A percentile compares a stretch with the other conserved stretches of the same genome.
These are phyloP conservation scores for Millerozyma miso DNA, from an alignment of 805 yeast species.

Conservation along the genomic window DNA sequence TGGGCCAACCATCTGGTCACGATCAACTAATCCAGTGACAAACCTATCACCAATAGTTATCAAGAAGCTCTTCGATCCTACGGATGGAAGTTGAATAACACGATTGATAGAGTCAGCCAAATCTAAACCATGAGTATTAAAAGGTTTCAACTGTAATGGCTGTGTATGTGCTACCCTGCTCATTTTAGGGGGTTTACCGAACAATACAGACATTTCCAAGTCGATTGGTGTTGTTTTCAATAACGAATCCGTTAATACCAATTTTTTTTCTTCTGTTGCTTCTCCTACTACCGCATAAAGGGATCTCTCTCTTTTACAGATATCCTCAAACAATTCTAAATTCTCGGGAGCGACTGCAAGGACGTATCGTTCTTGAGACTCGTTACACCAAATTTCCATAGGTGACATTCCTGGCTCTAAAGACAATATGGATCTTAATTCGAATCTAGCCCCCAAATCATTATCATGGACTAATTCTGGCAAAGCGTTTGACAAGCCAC, in stretches of 20 bases:
- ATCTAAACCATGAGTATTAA: slow-evolving; percentile 27
- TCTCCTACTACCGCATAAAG: slow-evolving; percentile 94
- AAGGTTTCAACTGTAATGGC: slow-evolving; percentile 47
- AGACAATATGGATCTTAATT: slow-evolving; percentile 82
- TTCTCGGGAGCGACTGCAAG: slow-evolving; percentile 84
- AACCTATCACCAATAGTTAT: slow-evolving; percentile 98
- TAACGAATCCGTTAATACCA: slow-evolving; percentile 74
- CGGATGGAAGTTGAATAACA: slow-evolving; percentile 86
- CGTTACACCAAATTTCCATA: slow-evolving; percentile 99
- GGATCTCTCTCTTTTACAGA: slow-evolving; percentile 94
- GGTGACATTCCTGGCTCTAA: slow-evolving; percentile 99
- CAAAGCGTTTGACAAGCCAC: slow-evolving; percentile 94
- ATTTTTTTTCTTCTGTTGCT: slow-evolving; percentile 83
- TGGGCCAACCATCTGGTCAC: slow-evolving; percentile 99
- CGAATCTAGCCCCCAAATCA: slow-evolving; percentile 89
- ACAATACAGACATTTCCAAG: slow-evolving; percentile 88
- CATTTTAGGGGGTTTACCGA: slow-evolving; percentile 97
- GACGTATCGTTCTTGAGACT: slow-evolving; percentile 97
- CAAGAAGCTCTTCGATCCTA: slow-evolving; percentile 90
- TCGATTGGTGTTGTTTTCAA: slow-evolving; percentile 87
- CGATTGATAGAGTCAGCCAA: slow-evolving; percentile 69
- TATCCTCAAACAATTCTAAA: slow-evolving; percentile 62
- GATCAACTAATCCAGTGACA: slow-evolving; percentile 93
- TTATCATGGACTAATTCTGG: slow-evolving; percentile 98
- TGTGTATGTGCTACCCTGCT: slow-evolving; percentile 67